These are phyloP conservation scores for Batkoa obscura DNA, from an alignment of 371 early-diverging fungal species.

Conservation along the genomic window DNA sequence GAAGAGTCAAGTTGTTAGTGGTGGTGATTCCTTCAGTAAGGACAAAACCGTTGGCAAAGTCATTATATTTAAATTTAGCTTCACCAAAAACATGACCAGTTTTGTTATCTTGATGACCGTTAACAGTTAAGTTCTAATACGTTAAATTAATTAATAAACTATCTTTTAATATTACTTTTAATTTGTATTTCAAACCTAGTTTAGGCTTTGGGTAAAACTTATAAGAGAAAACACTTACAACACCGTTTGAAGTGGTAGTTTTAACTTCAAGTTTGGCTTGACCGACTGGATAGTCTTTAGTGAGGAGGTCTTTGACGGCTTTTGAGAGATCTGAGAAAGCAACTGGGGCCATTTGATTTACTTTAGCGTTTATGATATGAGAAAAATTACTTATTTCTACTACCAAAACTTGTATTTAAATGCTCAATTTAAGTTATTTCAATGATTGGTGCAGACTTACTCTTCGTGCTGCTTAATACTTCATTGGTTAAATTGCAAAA, in stretches of 20 bases:
- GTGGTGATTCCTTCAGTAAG: slow-evolving; percentile 93
- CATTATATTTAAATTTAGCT: slow-evolving; percentile 86
- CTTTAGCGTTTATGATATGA: slow-evolving; percentile 7
- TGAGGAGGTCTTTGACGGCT: slow-evolving; percentile 81
- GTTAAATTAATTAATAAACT: background rate
- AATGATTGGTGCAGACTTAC: too few species aligned
- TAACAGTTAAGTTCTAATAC: slow-evolving; percentile 80
- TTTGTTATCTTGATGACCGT: slow-evolving; percentile 85
- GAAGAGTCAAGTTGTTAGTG: slow-evolving; percentile 72
- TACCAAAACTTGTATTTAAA: too few species aligned
- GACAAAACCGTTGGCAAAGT: slow-evolving; percentile 77
- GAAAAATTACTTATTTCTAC: slow-evolving; percentile 10
- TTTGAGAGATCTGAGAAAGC: slow-evolving; percentile 88
- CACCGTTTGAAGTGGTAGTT: slow-evolving; percentile 84
- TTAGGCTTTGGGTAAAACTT: background rate
- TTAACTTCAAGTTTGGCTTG: slow-evolving; percentile 91
- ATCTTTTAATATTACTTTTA: too few species aligned
- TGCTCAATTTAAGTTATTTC: too few species aligned
- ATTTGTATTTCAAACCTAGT: background rate
- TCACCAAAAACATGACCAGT: slow-evolving; percentile 84
- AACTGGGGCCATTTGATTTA: slow-evolving; percentile 29
- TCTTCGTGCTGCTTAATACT: too few species aligned
- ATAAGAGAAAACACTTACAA: slow-evolving; percentile 33
- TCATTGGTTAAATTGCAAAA: too few species aligned
- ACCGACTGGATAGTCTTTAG: slow-evolving; percentile 92